A percentile compares a stretch with the other conserved stretches of the same genome.
These are phyloP conservation scores for Auriscalpium orientale DNA, from an alignment of 768 basidiomycete genomes.

Conservation along the genomic window DNA sequence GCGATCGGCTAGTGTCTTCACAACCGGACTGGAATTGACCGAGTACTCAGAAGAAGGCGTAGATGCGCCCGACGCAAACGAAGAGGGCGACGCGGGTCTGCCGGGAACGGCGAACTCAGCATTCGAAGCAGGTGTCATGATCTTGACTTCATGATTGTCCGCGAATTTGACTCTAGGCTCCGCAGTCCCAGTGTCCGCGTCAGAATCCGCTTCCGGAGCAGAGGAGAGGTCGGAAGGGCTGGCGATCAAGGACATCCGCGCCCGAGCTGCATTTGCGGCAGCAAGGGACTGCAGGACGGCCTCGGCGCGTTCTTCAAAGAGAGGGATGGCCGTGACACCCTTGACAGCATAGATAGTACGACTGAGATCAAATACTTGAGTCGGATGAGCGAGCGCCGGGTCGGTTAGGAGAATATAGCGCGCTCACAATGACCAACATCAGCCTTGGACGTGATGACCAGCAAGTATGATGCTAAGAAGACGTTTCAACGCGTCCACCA, in stretches of 20 bases:
- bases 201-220: conserved; percentile 6
- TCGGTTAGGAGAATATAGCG: not conserved
- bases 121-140: conserved; percentile 29
- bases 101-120: conserved; percentile 15
- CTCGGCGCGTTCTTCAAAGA: conserved; percentile 56
- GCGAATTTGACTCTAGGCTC: conserved; percentile 48
- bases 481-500: not conserved
- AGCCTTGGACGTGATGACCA: conserved; percentile 59
- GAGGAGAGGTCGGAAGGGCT: not conserved
- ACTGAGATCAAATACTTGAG: conserved; percentile 53
- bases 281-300: conserved; percentile 44
- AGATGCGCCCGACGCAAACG: conserved; percentile 43
- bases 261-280: conserved; percentile 36
- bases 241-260: conserved; percentile 40
- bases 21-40: conserved; percentile 39
- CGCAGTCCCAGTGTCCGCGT: conserved; percentile 2
- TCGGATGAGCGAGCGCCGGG: not conserved
- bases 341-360: conserved; percentile 64
- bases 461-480: conserved; percentile 58
- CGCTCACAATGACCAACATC: conserved; percentile 62
- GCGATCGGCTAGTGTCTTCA: conserved; percentile 54
- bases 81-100: conserved; percentile 18
- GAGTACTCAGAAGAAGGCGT: conserved; percentile 43
- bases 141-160: conserved; percentile 36
- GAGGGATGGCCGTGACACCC: conserved; percentile 62